These are phyloP conservation scores for Hyphopichia khmerensis DNA, from an alignment of 1,139 yeast genomes.

Conservation along the genomic window DNA sequence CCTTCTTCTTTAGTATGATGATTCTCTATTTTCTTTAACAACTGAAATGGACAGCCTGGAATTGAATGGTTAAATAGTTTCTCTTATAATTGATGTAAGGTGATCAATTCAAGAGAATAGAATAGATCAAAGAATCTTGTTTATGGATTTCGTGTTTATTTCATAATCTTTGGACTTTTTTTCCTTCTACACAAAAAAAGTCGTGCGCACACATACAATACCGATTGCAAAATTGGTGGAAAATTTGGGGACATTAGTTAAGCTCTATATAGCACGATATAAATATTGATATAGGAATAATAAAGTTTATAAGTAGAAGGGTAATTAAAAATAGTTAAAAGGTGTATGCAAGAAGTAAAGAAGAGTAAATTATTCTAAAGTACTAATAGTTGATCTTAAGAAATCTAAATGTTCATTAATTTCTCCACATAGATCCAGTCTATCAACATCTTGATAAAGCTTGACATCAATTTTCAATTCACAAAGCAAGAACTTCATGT, in stretches of 20 bases:
- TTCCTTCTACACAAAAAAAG: background rate
- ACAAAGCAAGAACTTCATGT: constrained; percentile 58
- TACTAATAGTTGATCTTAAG: constrained; percentile 30
- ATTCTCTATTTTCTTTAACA: too few species aligned
- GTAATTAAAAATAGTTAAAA: background rate
- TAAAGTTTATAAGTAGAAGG: too few species aligned
- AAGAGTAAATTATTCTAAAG: constrained; percentile 12
- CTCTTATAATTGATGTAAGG: too few species aligned
- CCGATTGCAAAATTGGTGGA: too few species aligned
- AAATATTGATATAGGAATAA: too few species aligned
- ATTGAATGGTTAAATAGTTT: too few species aligned
- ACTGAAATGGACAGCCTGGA: too few species aligned
- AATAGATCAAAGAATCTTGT: background rate
- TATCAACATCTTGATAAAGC: constrained; percentile 45
- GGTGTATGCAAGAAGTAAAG: background rate
- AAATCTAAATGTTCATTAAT: constrained; percentile 43
- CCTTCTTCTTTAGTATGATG: too few species aligned
- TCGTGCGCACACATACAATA: background rate
- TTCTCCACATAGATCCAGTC: constrained; percentile 48
- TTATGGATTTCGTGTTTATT: background rate
- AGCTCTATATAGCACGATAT: too few species aligned
- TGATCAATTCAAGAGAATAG: too few species aligned
- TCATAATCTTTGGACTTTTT: background rate
- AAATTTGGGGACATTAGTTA: too few species aligned
- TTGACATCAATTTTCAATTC: constrained; percentile 47